phyloP scores from a whole-genome alignment of 331 rosid genomes.

The Dryas integrifolia region DNA sequence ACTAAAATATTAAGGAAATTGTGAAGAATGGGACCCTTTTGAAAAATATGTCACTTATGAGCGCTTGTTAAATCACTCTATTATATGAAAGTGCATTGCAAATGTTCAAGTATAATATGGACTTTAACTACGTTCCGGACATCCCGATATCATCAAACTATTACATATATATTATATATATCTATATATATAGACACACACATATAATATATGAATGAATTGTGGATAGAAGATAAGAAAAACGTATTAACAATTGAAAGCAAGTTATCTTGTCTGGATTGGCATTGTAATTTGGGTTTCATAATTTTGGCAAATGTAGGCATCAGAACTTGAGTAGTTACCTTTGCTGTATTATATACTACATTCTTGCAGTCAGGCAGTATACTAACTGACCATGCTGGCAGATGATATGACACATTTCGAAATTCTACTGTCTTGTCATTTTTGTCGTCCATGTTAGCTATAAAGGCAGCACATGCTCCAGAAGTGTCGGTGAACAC shows the following conservation, averaged over 20 bases:
- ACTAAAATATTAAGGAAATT: no score
- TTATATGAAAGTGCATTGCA: no score
- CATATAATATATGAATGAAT: neutral
- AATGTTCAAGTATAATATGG: no score
- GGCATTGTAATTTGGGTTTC: neutral
- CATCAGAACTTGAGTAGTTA: constrained; percentile 24
- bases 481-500: constrained; percentile 75
- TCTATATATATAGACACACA: neutral
- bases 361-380: constrained; percentile 95
- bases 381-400: constrained; percentile 98
- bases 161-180: neutral
- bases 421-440: constrained; percentile 67
- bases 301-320: neutral
- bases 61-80: no score
- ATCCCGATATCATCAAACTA: no score
- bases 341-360: constrained; percentile 86
- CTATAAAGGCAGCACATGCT: constrained; percentile 77
- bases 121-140: no score
- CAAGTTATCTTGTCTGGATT: neutral
- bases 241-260: neutral
- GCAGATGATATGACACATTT: constrained; percentile 73
- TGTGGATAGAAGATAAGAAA: neutral
- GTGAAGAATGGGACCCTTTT: no score
- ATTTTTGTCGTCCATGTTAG: constrained; percentile 72
- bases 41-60: no score